Evolutionary conservation across 164 flowering plant genomes (phyloP).

Genomic region (Piper betle): DNA sequence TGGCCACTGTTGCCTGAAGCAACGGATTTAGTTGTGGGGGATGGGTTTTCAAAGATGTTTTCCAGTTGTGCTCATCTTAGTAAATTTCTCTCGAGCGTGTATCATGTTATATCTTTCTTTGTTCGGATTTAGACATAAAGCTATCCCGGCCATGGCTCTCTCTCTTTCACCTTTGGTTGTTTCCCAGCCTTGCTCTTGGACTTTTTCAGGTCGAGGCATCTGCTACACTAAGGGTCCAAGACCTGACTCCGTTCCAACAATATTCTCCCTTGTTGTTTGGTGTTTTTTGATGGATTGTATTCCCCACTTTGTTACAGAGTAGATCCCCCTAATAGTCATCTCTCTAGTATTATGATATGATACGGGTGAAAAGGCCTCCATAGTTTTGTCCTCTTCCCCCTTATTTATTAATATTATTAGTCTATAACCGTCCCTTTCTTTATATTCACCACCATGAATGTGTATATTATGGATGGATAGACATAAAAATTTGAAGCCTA

Average conservation of each 20-base stretch:
- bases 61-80: neutral
- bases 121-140: neutral
- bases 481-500: too few species aligned
- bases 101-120: neutral
- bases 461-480: too few species aligned
- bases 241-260: neutral
- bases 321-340: too few species aligned
- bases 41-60: neutral
- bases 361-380: too few species aligned
- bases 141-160: neutral
- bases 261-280: neutral
- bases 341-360: too few species aligned
- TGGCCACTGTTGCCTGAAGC: too few species aligned
- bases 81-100: neutral
- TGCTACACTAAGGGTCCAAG: neutral
- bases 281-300: too few species aligned
- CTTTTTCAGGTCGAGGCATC: neutral
- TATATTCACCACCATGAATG: too few species aligned
- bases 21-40: neutral
- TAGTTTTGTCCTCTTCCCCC: too few species aligned
- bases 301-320: too few species aligned
- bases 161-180: neutral
- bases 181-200: neutral
- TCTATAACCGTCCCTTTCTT: too few species aligned
- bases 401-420: too few species aligned